Base-by-base conservation (phyloP, 2,329 filamentous ascomycete genomes). In the Berkeleyomyces basicola region DNA sequence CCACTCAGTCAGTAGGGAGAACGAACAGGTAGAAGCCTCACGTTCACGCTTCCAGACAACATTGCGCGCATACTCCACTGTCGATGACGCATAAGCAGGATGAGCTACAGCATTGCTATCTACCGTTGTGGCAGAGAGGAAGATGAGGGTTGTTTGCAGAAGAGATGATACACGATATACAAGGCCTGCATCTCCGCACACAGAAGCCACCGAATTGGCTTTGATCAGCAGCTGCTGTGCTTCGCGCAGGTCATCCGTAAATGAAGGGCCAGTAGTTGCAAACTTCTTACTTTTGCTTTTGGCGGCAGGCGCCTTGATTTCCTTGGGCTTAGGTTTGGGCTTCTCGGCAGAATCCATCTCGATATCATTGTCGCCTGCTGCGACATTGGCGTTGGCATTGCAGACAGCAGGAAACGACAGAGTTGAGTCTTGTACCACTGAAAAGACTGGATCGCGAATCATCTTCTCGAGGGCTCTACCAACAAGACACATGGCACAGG, bases 371-470 rank as follows among this genome's bases (percentile, higher is more conserved):
- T 63, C 39, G 2, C 49, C 61, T 14, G 65, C 59, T 6, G 57
- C 46, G 37, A 64, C 63, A 5, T 61, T 59, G 55, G 59, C 46
- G n/a, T 61, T 64, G 7, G 61, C 51, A 61, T 69, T 76, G 14
- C 75, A 74, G 44, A 92, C 77, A 0, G 88, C 84, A 1, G 91
- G 90, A 65, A 92, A 86, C 0, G 90, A 95, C 36, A 96, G 84
- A 0, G 90, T 96, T 0, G 93, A 96, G 69, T 99, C 93, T 55
- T 92, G 88, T 14, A 97, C 80, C 7, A 92, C 87, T 16, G 89
- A 95, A 71, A 92, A 95, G 3, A 93, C 86, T 2, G 91, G 85
- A 72, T 96, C 88, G 3, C 81, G 80, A 10, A 84, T 80, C 76
- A 96, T 88, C 68, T 86, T 80, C 57, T 86, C 82, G 68, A 87